Base-by-base conservation (phyloP, 148 eudicot species). In the Cornus suecica region DNA sequence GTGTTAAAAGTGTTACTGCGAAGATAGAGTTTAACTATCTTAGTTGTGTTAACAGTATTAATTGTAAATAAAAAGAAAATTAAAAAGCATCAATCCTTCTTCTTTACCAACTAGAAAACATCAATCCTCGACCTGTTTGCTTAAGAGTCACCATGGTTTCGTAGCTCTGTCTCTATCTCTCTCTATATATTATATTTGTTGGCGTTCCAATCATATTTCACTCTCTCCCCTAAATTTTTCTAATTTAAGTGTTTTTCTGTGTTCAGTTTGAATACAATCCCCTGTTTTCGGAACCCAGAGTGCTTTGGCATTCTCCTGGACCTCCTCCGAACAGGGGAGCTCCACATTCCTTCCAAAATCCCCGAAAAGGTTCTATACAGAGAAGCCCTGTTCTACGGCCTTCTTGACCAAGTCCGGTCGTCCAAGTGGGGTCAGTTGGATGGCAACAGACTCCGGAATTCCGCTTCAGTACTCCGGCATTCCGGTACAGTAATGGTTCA, bases 391-490 rank as follows among this genome's bases (percentile, higher is more conserved):
- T 94, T 89, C 64, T 94, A n/a, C n/a, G n/a, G n/a, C n/a, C n/a
- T n/a, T n/a, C n/a, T n/a, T n/a, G n/a, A n/a, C n/a, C n/a, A n/a
- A 94, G 84, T 94, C 30, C 83, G 97, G 14, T 64, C 90, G 0
- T 92, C 98, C 14, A 90, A 81, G 48, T 90, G 93, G 90, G 95
- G 97, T 3, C 83, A 85, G 4, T 87, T 94, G 26, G 94, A 94
- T 42, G 95, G 95, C 0, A 92, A 94, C 75, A 61, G 87, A 22
- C n/a, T n/a, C n/a, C n/a, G n/a, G n/a, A n/a, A n/a, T n/a, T n/a
- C n/a, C n/a, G n/a, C n/a, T n/a, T n/a, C n/a, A n/a, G n/a, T n/a
- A 22, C 88, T 92, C 69, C 72, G 75, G 0, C 66, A 82, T 1
- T 71, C 88, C 8, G 26, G 65, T 24, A 90, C 98, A 0, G 58